Evolutionary conservation across 305 asterid genomes (phyloP), one percentile per base, ranked within the genome.

Genomic region (Plantago lanceolata): DNA sequence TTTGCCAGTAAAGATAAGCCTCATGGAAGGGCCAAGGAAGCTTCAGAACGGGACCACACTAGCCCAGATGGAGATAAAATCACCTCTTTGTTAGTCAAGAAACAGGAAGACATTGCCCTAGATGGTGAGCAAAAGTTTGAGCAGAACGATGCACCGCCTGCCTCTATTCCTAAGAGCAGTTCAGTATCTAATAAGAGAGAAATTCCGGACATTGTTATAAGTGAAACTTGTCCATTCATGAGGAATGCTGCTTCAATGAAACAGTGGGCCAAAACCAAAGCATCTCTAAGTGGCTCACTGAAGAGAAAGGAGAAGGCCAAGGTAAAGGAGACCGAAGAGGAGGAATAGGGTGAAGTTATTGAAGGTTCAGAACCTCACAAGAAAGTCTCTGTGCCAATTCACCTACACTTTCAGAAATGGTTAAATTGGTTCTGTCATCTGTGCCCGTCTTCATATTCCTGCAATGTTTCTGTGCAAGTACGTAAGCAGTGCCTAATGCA

Each of bases 171-270:
- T 17, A 63, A 50, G 51, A 63, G 63, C 59, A 66, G 67, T 66
- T 0, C 17, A 48, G 59, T 58, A 19, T 58, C 31, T 31, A 49
- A 19, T 53, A 55, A 70, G 17, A 72, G 74, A 71, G 64, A 69
- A 26, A 40, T 71, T 14, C 8, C 66, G 8, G 77, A 69, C 26
- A 48, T 68, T 40, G 81, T 76, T 53, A 52, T 69, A 1, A 79
- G 79, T 19, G 86, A 76, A 71, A 75, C 80, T 53, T 90, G 84
- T 75, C 81, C 84, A 59, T 90, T 90, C 78, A 84, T 84, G 85
- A 85, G 78, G 76, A 87, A 69, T 70, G 71, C 78, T 68, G 82
- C 90, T 71, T 90, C 97, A 47, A 47, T 79, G 87, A 90, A 76
- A 73, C 87, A 87, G 71, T 90, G 93, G 95, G 67, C 44, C 56